phyloP scores from a whole-genome alignment of 805 yeast genomes.

The Saccharomycodes ludwigii region DNA sequence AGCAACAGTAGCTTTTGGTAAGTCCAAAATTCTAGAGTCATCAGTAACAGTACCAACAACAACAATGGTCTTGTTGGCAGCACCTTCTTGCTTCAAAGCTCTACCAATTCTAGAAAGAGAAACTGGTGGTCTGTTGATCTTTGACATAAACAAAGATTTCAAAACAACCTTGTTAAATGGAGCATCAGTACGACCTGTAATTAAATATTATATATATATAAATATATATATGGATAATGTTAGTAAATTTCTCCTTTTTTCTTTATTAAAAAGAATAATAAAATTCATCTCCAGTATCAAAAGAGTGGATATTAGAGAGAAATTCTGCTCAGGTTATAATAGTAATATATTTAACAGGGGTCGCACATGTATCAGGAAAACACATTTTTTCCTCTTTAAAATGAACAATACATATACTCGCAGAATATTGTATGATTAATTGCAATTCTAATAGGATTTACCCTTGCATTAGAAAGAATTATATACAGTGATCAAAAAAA shows the following conservation, averaged over 20 bases:
- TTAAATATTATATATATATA: conserved; percentile 9
- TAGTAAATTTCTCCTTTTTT: too few relatives aligned
- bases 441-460: too few relatives aligned
- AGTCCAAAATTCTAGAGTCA: conserved; percentile 83
- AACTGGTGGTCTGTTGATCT: conserved; percentile 99
- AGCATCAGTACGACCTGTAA: conserved; percentile 91
- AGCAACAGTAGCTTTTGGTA: conserved; percentile 97
- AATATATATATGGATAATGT: too few relatives aligned
- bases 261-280: too few relatives aligned
- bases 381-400: too few relatives aligned
- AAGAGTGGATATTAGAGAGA: conserved; percentile 10
- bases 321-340: conserved; percentile 52
- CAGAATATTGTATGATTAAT: too few relatives aligned
- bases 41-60: conserved; percentile 99
- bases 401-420: too few relatives aligned
- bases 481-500: too few relatives aligned
- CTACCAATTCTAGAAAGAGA: conserved; percentile 84
- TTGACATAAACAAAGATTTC: conserved; percentile 89
- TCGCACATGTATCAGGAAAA: too few relatives aligned
- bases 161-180: conserved; percentile 97
- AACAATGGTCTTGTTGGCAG: conserved; percentile 85
- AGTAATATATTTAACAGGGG: too few relatives aligned
- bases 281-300: too few relatives aligned
- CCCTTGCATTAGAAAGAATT: too few relatives aligned
- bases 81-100: conserved; percentile 72